These are phyloP conservation scores for Cutaneotrichosporon cavernicola DNA, from an alignment of 1,284 basidiomycete genomes.

Conservation along the genomic window DNA sequence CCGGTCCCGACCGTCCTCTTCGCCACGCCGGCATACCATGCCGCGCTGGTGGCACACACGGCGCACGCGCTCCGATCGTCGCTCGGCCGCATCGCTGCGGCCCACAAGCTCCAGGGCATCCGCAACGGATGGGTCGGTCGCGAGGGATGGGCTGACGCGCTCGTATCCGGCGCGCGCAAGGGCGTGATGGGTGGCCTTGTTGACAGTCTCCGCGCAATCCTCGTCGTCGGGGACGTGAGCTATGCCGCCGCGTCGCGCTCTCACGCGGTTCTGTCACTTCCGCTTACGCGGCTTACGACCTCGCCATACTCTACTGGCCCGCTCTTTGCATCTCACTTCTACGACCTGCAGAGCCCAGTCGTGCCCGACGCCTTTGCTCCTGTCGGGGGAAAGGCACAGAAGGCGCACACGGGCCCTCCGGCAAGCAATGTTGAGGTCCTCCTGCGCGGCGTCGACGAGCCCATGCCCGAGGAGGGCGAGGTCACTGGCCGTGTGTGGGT, in stretches of 20 bases:
- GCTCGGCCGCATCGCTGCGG: conserved; percentile 33
- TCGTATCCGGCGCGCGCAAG: conserved; percentile 33
- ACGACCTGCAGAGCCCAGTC: conserved; percentile 43
- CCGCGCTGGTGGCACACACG: conserved; percentile 6
- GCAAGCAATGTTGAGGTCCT: conserved; percentile 48
- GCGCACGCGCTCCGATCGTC: conserved; percentile 14
- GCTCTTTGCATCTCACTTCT: conserved; percentile 44
- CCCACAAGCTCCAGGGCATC: conserved; percentile 39
- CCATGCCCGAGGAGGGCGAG: conserved; percentile 17
- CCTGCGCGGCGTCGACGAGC: conserved; percentile 32
- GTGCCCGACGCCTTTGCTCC: conserved; percentile 26
- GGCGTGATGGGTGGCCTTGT: conserved; percentile 38
- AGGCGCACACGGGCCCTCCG: conserved; percentile 45
- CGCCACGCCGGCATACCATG: conserved; percentile 11
- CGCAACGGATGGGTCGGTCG: conserved; percentile 39
- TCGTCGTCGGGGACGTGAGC: conserved; percentile 24
- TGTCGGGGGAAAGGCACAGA: conserved; percentile 11
- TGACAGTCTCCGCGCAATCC: conserved; percentile 8
- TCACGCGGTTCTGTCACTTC: conserved; percentile 43
- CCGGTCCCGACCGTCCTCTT: conserved; percentile 45
- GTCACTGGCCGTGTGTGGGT: conserved; percentile 34
- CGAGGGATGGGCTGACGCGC: conserved; percentile 36
- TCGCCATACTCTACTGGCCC: conserved; percentile 40
- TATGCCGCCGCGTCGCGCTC: conserved; percentile 32
- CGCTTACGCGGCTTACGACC: conserved; percentile 38